Percentiles rank a stretch among this genome's conserved stretches.
These are phyloP conservation scores for Vaccinium vitisidaea DNA, from an alignment of 148 eudicot species.

Conservation along the genomic window DNA sequence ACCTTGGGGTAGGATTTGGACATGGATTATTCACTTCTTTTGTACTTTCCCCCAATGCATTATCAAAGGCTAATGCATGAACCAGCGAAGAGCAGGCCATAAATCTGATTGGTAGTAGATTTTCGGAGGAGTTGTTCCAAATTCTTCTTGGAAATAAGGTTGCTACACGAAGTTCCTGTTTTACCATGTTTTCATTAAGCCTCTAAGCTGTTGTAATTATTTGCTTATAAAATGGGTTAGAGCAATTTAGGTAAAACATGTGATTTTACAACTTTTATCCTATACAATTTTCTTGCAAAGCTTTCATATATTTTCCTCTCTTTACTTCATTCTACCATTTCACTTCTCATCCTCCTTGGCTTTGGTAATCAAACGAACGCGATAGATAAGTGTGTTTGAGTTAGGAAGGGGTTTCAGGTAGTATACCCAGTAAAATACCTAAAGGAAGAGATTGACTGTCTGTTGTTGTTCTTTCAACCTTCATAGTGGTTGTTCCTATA, in stretches of 20 bases:
- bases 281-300: not conserved
- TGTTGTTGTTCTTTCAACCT: not conserved
- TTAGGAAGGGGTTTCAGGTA: not conserved
- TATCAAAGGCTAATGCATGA: not conserved
- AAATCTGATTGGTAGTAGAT: not conserved
- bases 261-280: not conserved
- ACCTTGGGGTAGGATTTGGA: not conserved
- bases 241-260: not conserved
- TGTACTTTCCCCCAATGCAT: not conserved
- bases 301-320: not conserved
- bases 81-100: not conserved
- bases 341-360: not conserved
- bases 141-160: not conserved
- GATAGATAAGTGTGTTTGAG: constrained; percentile 6
- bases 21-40: not conserved
- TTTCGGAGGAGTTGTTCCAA: not conserved
- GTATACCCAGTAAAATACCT: constrained; percentile 2
- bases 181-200: not conserved
- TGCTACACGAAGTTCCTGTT: not conserved
- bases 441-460: not conserved
- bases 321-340: not conserved
- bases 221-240: not conserved
- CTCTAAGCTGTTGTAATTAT: not conserved
- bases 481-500: not conserved
- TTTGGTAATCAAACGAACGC: not conserved